phyloP scores from a whole-genome alignment of 345 rosid genomes.

The Gynandropsis gynandra region DNA sequence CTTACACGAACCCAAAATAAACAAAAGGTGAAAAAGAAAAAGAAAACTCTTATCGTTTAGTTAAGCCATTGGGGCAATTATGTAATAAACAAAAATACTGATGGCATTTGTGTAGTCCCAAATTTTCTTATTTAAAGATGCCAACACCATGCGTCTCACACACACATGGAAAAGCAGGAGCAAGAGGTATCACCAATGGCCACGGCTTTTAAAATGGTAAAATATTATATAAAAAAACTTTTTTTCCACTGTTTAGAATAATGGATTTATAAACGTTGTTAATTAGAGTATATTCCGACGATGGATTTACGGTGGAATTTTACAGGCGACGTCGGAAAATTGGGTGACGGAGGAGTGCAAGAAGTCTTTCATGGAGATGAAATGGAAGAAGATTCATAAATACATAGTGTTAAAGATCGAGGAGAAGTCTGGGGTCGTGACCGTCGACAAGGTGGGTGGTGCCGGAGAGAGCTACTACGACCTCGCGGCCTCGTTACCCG shows the following conservation, averaged over 20 bases:
- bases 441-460: slow-evolving; percentile 85
- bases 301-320: not conserved
- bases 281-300: not conserved
- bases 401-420: slow-evolving; percentile 91
- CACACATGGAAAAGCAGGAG: too few relatives aligned
- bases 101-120: slow-evolving; percentile 24
- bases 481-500: slow-evolving; percentile 71
- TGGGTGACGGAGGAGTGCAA: slow-evolving; percentile 90
- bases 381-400: slow-evolving; percentile 87
- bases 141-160: not conserved
- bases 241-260: not conserved
- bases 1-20: too few relatives aligned
- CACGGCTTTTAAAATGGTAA: slow-evolving; percentile 92
- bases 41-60: too few relatives aligned
- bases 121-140: slow-evolving; percentile 32
- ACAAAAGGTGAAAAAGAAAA: too few relatives aligned
- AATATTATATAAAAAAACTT: too few relatives aligned
- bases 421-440: slow-evolving; percentile 66
- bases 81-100: slow-evolving; percentile 26
- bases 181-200: slow-evolving; percentile 33
- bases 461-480: slow-evolving; percentile 72
- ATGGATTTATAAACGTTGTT: not conserved
- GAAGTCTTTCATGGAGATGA: slow-evolving; percentile 89
- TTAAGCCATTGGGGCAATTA: too few relatives aligned
- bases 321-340: slow-evolving; percentile 74